Evolutionary conservation across 192 early-diverging fungal species (phyloP).

Genomic region (Backusella liffmaniae): DNA sequence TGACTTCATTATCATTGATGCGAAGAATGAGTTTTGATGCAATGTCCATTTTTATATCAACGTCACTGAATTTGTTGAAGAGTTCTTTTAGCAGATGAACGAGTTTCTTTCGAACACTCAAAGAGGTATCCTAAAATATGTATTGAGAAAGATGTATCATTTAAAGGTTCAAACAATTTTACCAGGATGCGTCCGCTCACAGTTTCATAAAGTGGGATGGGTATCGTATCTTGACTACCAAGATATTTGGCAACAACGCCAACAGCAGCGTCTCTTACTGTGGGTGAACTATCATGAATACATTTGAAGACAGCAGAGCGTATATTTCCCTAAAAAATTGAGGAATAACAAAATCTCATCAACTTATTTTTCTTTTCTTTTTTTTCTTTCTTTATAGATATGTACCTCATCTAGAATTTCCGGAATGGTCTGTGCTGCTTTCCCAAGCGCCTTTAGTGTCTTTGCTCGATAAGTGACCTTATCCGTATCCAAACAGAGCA

Average conservation of each 20-base stretch:
- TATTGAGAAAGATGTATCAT: no score
- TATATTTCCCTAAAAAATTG: conserved; percentile 47
- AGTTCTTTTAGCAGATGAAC: conserved; percentile 79
- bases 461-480: conserved; percentile 72
- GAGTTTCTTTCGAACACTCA: conserved; percentile 86
- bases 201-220: conserved; percentile 75
- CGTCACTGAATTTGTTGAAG: conserved; percentile 51
- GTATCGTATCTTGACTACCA: conserved; percentile 60
- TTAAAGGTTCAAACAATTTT: no score
- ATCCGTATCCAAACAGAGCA: conserved; percentile 60
- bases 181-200: conserved; percentile 79
- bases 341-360: background rate
- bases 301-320: conserved; percentile 69
- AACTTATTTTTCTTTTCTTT: no score
- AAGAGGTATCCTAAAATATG: conserved; percentile 70
- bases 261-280: conserved; percentile 90
- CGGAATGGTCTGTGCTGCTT: conserved; percentile 68
- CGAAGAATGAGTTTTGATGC: conserved; percentile 67
- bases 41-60: conserved; percentile 60
- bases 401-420: conserved; percentile 57
- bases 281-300: conserved; percentile 78
- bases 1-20: conserved; percentile 64
- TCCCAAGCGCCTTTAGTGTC: conserved; percentile 76
- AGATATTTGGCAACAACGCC: conserved; percentile 85
- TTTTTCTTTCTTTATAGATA: background rate